phyloP scores from a whole-genome alignment of 805 yeast genomes.

The Candida khao-thaluensis region DNA sequence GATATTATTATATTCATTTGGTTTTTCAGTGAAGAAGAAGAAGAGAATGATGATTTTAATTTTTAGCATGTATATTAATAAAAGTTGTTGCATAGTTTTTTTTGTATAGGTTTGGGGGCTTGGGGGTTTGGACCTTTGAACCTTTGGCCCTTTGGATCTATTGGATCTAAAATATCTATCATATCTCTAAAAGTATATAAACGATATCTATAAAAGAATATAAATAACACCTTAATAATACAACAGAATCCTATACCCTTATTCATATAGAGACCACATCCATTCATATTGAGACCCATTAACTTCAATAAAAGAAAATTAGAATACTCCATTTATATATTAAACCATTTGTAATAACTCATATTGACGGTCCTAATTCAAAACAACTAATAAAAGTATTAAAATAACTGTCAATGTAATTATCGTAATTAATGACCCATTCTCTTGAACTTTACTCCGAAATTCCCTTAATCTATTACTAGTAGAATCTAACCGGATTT shows the following conservation, averaged over 20 bases:
- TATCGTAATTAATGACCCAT: constrained; percentile 44
- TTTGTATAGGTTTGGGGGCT: background rate
- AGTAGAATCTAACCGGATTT: constrained; percentile 32
- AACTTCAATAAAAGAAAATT: too few relatives aligned
- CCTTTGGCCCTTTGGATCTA: too few relatives aligned
- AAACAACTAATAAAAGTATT: constrained; percentile 39
- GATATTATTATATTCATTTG: constrained; percentile 45
- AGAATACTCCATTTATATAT: too few relatives aligned
- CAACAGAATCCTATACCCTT: too few relatives aligned
- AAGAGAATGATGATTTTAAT: constrained; percentile 45
- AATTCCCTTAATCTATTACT: constrained; percentile 30
- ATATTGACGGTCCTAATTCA: constrained; percentile 29
- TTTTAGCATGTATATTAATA: constrained; percentile 21
- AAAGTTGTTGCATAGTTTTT: background rate
- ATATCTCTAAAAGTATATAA: too few relatives aligned
- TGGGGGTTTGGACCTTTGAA: too few relatives aligned
- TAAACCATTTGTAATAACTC: too few relatives aligned
- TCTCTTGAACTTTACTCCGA: constrained; percentile 35
- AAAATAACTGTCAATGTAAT: constrained; percentile 40
- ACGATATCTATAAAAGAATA: too few relatives aligned
- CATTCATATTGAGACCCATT: too few relatives aligned
- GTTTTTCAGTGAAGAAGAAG: constrained; percentile 47
- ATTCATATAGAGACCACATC: too few relatives aligned
- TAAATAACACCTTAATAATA: too few relatives aligned
- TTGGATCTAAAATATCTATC: too few relatives aligned